phyloP scores from a whole-genome alignment of 2,329 filamentous ascomycete genomes.

The Ophiostoma ulmi region DNA sequence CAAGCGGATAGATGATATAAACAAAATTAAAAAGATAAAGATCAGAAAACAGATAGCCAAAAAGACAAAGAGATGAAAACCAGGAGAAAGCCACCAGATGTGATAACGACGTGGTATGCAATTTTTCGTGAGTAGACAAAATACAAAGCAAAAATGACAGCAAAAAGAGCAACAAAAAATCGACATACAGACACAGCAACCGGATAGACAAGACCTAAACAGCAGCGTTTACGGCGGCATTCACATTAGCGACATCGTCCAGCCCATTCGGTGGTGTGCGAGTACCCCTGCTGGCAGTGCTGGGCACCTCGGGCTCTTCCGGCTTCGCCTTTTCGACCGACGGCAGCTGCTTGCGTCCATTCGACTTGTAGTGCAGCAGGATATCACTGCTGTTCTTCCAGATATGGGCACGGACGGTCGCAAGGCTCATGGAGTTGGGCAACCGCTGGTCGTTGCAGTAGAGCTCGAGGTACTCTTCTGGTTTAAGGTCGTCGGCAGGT shows the following conservation, averaged over 20 bases:
- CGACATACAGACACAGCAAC: background rate
- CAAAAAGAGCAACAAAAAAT: background rate
- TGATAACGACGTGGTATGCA: background rate
- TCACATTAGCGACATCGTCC: too few relatives aligned
- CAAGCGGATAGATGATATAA: conserved; percentile 10
- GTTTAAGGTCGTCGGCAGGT: conserved; percentile 51
- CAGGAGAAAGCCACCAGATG: background rate
- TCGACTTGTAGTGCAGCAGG: conserved; percentile 82
- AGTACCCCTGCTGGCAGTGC: background rate
- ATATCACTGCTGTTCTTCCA: conserved; percentile 97
- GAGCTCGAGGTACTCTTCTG: conserved; percentile 90
- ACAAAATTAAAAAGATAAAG: background rate
- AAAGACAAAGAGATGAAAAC: background rate
- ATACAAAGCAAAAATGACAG: background rate
- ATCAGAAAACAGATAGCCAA: background rate
- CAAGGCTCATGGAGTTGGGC: conserved; percentile 81
- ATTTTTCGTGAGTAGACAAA: background rate
- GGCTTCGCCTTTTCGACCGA: conserved; percentile 30
- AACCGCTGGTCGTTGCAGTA: conserved; percentile 88
- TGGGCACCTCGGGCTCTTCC: background rate
- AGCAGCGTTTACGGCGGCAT: background rate
- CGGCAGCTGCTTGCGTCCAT: conserved; percentile 67
- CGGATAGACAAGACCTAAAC: background rate
- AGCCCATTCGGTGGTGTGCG: background rate
- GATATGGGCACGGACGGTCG: conserved; percentile 82